Evolutionary conservation across 345 rosid genomes (phyloP), one percentile per base, ranked within the genome.

Genomic region (Salix caprea): DNA sequence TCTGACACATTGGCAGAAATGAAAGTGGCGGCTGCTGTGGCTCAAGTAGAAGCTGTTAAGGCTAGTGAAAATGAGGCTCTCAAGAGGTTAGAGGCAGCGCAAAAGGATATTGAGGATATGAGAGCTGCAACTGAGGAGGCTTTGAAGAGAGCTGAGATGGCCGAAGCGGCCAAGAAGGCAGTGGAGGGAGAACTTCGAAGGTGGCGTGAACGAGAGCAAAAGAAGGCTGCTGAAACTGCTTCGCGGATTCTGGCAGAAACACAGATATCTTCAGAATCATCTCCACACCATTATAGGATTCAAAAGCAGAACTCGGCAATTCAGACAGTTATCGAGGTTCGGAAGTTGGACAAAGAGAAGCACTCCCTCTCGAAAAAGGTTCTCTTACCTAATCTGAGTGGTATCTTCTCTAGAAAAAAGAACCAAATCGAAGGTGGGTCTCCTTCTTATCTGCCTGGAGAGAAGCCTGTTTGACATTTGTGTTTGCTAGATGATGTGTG

Each of bases 21-120:
- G 97, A 91, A 90, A 89, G 97, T 93, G 83, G 90, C 90, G 11
- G 99, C 97, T 75, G 97, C 99, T 75, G 58, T 93, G 85, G 99
- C 99, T 62, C 97, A 95, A 86, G 96, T 90, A 61, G 94, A 95
- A 85, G 97, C 97, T 28, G 94, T 95, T 76, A 93, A 76, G 87
- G 99, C 99, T 69, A 90, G 99, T 32, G 97, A 95, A 84, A 90
- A 86, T 62, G 97, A 95, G 84, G 90, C 94, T 6, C 68, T 88
- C 71, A 91, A 90, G 90, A 93, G 87, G 83, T 80, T 90, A 58
- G 93, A 90, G 81, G 87, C 86, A 65, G 90, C 87, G 21, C 82
- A 84, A 79, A 90, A 85, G 72, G 99, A 95, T 89, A 91, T 95
- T 3, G 88, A 86, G 78, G 93, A 90, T 74, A 89, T 90, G 86